A percentile compares a stretch with the other conserved stretches of the same genome.
These are phyloP conservation scores for Acmispon strigosus DNA, from an alignment of 306 rosid species.

Conservation along the genomic window DNA sequence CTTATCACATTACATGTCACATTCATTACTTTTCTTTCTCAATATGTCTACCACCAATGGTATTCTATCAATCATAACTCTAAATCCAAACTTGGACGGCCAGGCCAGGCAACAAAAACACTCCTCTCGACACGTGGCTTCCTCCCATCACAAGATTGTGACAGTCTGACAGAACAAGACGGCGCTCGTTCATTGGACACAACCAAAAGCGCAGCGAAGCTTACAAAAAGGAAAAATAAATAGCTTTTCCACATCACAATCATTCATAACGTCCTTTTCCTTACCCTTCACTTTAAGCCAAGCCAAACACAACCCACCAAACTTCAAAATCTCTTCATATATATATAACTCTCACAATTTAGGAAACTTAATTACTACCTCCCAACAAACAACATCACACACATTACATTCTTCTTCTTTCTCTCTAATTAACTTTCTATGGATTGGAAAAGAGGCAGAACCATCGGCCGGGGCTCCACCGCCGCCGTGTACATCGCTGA, in stretches of 20 bases:
- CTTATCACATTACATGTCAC: too few species aligned
- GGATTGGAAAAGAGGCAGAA: constrained; percentile 68
- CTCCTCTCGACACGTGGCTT: constrained; percentile 52
- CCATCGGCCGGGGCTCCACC: constrained; percentile 74
- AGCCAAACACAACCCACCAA: constrained; percentile 33
- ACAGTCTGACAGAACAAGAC: constrained; percentile 19
- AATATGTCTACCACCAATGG: too few species aligned
- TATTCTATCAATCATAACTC: too few species aligned
- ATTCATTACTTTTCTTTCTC: too few species aligned
- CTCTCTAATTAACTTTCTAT: constrained; percentile 4
- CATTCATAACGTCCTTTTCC: not conserved
- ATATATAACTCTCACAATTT: not conserved
- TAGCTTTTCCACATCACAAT: constrained; percentile 12
- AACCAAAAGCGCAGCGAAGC: constrained; percentile 19
- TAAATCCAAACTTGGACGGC: constrained; percentile 42
- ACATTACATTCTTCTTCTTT: not conserved
- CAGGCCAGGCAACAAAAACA: constrained; percentile 54
- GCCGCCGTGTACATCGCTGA: constrained; percentile 58
- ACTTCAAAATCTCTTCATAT: not conserved
- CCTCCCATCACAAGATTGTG: constrained; percentile 1
- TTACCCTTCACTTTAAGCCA: constrained; percentile 21
- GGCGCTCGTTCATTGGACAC: constrained; percentile 62
- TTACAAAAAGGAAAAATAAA: not conserved
- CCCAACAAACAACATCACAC: not conserved
- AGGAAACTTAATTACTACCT: not conserved